Percentiles rank a stretch among this genome's conserved stretches.
phyloP scores from a whole-genome alignment of 345 rosid genomes.

The Toxicodendron radicans region DNA sequence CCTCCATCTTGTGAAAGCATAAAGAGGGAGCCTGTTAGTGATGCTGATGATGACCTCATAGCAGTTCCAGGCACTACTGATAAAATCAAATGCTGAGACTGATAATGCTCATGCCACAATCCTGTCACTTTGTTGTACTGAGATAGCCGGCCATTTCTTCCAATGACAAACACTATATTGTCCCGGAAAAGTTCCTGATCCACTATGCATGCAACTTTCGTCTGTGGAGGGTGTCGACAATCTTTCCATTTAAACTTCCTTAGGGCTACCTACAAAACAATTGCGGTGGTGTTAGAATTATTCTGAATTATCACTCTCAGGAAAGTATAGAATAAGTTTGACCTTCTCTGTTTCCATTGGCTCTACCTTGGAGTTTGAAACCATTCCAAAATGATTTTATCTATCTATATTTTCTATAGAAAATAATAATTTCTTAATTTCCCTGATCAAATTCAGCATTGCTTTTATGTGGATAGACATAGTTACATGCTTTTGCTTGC shows the following conservation, averaged over 20 bases:
- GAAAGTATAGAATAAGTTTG: neutral
- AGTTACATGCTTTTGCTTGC: neutral
- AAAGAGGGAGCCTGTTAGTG: slow-evolving; percentile 62
- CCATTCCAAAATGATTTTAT: neutral
- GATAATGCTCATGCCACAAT: slow-evolving; percentile 70
- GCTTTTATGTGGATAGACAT: neutral
- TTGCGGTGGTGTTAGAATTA: slow-evolving; percentile 3
- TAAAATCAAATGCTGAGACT: slow-evolving; percentile 57
- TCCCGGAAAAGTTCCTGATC: slow-evolving; percentile 64
- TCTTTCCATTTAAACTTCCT: slow-evolving; percentile 70
- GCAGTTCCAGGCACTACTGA: slow-evolving; percentile 53
- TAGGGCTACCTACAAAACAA: slow-evolving; percentile 46
- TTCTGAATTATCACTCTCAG: neutral
- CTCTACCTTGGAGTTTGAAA: neutral
- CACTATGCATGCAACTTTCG: slow-evolving; percentile 54
- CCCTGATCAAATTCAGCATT: neutral
- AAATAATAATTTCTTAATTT: neutral
- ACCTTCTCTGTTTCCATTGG: neutral
- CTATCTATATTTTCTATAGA: neutral
- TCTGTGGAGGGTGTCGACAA: slow-evolving; percentile 48
- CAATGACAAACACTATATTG: slow-evolving; percentile 50
- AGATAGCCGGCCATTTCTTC: slow-evolving; percentile 50
- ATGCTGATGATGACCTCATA: slow-evolving; percentile 40
- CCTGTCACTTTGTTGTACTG: slow-evolving; percentile 67
- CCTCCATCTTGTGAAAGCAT: slow-evolving; percentile 63